Base-by-base conservation (phyloP, 2,329 filamentous ascomycete species). In the Rosellinia necatrix region DNA sequence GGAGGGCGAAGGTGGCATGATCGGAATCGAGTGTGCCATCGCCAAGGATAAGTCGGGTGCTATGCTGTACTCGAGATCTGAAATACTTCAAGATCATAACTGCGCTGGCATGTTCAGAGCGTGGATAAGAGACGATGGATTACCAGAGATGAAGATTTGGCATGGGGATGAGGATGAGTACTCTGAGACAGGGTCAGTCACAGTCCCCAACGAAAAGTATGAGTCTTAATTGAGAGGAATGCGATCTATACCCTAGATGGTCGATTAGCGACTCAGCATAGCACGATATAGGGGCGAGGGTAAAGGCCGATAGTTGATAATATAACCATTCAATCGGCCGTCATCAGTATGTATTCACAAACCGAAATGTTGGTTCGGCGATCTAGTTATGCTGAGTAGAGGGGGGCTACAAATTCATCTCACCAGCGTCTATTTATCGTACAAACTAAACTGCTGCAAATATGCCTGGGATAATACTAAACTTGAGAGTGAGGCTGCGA, bases 51-150 rank as follows among this genome's bases (percentile, higher is more conserved):
- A 62, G 3, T 65, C 74, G 3, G 78, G 79, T 0, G 62, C 63
- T n/a, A 65, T 77, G 4, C 68, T 80, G 1, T 73, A 74, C 2
- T 70, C 72, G 1, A 66, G 74, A 12, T 76, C 75, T 1, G 77
- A 81, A 48, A 79, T 96, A 5, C 74, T 92, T 13, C 88, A 86
- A 70, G 89, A 92, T 65, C 92, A 87, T 70, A 96, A 96, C 69
- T 94, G 89, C 64, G 89, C 87, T 4, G 92, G 92, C 0, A 92
- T 96, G 89, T 94, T 92, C 68, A 81, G 91, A 17, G 91, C 90
- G 0, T 93, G 88, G 81, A 75, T 89, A 17, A 82, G 90, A 60
- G 81, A 86, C 3, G 68, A 82, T 1, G 88, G 86, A 0, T 75
- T 75, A 55, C 76, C 79, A 15, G 75, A 78, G 21, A 83, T 85